Percentiles rank a stretch among this genome's conserved stretches.
These are phyloP conservation scores for Scedosporium dehoogii DNA, from an alignment of 2,329 filamentous ascomycete species.

Conservation along the genomic window DNA sequence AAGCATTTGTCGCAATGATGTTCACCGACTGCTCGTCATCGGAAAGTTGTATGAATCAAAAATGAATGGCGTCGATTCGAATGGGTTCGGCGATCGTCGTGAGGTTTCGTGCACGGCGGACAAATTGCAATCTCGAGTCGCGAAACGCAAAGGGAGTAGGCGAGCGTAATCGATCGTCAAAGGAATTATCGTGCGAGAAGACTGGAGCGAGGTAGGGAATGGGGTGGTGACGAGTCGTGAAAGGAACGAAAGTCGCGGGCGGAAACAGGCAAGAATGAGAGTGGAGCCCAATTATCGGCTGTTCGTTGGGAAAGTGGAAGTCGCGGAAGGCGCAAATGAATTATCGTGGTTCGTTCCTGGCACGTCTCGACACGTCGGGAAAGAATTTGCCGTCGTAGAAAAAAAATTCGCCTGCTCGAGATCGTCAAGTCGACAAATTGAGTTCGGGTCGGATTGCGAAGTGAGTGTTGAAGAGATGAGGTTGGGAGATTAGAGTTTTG, in stretches of 20 bases:
- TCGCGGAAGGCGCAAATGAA: neutral
- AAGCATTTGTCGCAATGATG: too few species aligned
- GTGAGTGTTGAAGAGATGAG: neutral
- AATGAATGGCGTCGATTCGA: too few species aligned
- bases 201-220: neutral
- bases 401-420: neutral
- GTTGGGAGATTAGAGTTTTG: constrained; percentile 5
- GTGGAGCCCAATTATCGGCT: neutral
- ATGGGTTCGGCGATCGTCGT: too few species aligned
- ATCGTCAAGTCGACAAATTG: neutral
- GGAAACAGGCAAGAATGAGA: neutral
- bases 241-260: neutral
- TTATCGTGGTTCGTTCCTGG: neutral
- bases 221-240: neutral
- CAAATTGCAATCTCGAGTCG: too few species aligned
- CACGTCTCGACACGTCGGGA: neutral
- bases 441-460: neutral
- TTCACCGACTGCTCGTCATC: too few species aligned
- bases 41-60: too few species aligned
- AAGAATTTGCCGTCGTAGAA: neutral
- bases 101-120: too few species aligned
- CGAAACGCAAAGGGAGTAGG: too few species aligned
- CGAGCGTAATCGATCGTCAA: too few species aligned
- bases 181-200: neutral
- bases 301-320: neutral